A percentile compares a stretch with the other conserved stretches of the same genome.
phyloP scores from a whole-genome alignment of 2,329 filamentous ascomycete species.

The Lasiodiplodia citricola region DNA sequence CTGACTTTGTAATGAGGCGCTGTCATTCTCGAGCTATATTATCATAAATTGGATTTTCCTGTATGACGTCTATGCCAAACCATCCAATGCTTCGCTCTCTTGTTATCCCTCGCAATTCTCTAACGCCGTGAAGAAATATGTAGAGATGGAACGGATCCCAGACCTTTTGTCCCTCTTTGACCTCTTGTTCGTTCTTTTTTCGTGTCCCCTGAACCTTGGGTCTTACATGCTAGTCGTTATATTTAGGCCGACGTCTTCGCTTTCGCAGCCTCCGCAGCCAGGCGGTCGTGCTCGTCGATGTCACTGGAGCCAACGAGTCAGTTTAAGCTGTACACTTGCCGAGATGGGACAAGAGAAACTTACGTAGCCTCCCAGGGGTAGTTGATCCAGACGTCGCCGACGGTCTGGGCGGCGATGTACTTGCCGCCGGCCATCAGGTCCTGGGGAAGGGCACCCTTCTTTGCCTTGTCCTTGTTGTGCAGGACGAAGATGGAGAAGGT shows the following conservation, averaged over 20 bases:
- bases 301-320: slow-evolving; percentile 55
- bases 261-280: slow-evolving; percentile 52
- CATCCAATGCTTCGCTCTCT: slow-evolving; percentile 11
- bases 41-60: slow-evolving; percentile 6
- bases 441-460: slow-evolving; percentile 84
- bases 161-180: not conserved
- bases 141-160: not conserved
- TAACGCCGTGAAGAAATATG: slow-evolving; percentile 11
- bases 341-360: slow-evolving; percentile 35
- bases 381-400: slow-evolving; percentile 96
- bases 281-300: slow-evolving; percentile 87
- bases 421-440: slow-evolving; percentile 75
- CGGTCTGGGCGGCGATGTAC: slow-evolving; percentile 86
- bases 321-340: not conserved
- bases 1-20: not conserved
- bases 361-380: slow-evolving; percentile 96
- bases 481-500: slow-evolving; percentile 95
- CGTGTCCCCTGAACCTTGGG: not conserved
- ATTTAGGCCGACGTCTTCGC: not conserved
- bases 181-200: not conserved
- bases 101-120: not conserved
- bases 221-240: not conserved
- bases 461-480: slow-evolving; percentile 97
- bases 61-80: slow-evolving; percentile 14
- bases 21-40: not conserved